Evolutionary conservation across 2,329 filamentous ascomycete species (phyloP), one percentile per base, ranked within the genome.

Genomic region (Penicillium palitans): DNA sequence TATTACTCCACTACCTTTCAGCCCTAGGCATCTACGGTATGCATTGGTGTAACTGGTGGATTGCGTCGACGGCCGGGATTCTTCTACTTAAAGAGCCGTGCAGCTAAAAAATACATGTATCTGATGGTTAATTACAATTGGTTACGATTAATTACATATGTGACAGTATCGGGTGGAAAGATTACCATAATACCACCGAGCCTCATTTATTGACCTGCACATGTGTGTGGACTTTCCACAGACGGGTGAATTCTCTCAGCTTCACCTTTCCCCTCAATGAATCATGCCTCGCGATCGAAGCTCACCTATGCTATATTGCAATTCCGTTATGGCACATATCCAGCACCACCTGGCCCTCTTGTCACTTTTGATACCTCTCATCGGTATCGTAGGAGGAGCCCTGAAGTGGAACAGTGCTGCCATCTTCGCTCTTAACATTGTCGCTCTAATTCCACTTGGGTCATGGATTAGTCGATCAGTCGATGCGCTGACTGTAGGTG

Each of bases 371-470:
- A 78, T 95, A 19, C 58, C 93, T 13, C 84, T 87, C 21, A 89
- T 90, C 9, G 90, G 91, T 37, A 89, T 95, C 61, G 87, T 83
- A 2, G 75, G 91, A 50, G 83, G 88, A 66, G 90, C 87, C 67
- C 74, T 85, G 15, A 64, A 75, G 10, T 74, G 87, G 57, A 79
- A 81, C 68, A 77, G 79, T 6, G 79, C 86, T 50, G 80, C 80
- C 19, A 79, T 91, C 51, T 96, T 96, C 68, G 82, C 90, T 51
- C 81, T 96, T 76, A 96, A 96, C 77, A 96, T 96, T 68, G 82
- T 95, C 57, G 91, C 91, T 63, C 93, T 96, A 63, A 86, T 95
- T 53, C 91, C 91, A 0, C 80, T 96, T 21, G 90, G 90, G 2
- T 88, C 87, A 13, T 85, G 93, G 78, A 81, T 96, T 15, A 87